Conservation (phyloP, 2,329 filamentous ascomycete genomes). For the Venturia oleaginea region DNA sequence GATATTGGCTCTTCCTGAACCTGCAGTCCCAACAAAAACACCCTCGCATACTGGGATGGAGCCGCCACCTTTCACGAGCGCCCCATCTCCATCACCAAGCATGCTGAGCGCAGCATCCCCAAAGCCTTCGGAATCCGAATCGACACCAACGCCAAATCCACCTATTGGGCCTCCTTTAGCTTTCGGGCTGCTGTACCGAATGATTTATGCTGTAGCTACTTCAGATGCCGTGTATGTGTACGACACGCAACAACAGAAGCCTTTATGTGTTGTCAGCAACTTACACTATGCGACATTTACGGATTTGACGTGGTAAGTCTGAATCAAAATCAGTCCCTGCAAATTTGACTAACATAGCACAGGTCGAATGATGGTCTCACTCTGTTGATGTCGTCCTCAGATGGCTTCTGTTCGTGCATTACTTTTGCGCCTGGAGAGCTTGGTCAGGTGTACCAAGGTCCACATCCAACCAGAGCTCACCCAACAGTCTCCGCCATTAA, state of each 20-base stretch:
- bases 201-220: conserved; percentile 94
- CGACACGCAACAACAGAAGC: conserved; percentile 92
- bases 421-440: conserved; percentile 78
- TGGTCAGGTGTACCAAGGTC: conserved; percentile 68
- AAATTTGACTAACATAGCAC: conserved; percentile 17
- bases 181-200: conserved; percentile 82
- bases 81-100: conserved; percentile 39
- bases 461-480: conserved; percentile 36
- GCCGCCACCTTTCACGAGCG: conserved; percentile 59
- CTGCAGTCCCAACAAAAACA: conserved; percentile 47
- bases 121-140: conserved; percentile 43
- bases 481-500: conserved; percentile 33
- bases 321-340: conserved; percentile 10
- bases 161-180: conserved; percentile 45
- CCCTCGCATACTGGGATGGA: conserved; percentile 68
- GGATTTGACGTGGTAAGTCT: conserved; percentile 77
- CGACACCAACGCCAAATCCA: conserved; percentile 43
- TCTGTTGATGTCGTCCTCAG: conserved; percentile 90
- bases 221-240: conserved; percentile 93
- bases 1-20: conserved; percentile 76
- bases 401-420: conserved; percentile 91
- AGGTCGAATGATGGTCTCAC: conserved; percentile 70
- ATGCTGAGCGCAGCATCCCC: conserved; percentile 44
- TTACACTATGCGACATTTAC: conserved; percentile 96
- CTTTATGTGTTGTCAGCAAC: conserved; percentile 91